Conservation (phyloP, 208 protist genomes). For the Leishmania guyanensis region DNA sequence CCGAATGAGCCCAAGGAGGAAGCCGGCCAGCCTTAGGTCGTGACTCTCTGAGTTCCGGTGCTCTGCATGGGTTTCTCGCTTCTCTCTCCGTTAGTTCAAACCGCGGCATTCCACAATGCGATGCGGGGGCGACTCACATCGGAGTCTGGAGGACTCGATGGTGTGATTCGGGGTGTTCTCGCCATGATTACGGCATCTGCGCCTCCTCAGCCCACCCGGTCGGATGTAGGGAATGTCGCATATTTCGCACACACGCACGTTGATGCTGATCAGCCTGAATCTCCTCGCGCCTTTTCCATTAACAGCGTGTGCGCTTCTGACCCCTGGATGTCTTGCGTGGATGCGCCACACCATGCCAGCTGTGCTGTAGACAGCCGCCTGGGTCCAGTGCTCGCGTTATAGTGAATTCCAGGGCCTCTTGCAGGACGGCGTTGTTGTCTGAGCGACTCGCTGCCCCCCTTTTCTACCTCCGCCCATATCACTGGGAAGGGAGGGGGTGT, state of each 20-base stretch:
- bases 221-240: background rate
- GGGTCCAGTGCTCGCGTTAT: background rate
- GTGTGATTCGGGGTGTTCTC: background rate
- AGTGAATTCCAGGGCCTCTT: background rate
- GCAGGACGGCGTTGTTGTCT: no score
- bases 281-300: background rate
- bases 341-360: background rate
- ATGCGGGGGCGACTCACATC: background rate
- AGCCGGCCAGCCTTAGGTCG: background rate
- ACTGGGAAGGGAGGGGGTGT: background rate
- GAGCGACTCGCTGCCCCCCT: no score
- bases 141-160: background rate
- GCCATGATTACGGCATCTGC: background rate
- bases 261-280: background rate
- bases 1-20: background rate
- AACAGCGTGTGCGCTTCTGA: background rate
- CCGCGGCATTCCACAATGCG: background rate
- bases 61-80: no score
- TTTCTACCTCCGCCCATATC: no score
- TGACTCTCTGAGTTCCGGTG: background rate
- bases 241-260: background rate
- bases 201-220: background rate
- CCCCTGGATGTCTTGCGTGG: background rate
- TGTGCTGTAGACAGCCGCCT: background rate
- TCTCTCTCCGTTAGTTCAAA: background rate